Evolutionary conservation across 495 filamentous ascomycete genomes (phyloP).

Genomic region (Terfezia claveryi): DNA sequence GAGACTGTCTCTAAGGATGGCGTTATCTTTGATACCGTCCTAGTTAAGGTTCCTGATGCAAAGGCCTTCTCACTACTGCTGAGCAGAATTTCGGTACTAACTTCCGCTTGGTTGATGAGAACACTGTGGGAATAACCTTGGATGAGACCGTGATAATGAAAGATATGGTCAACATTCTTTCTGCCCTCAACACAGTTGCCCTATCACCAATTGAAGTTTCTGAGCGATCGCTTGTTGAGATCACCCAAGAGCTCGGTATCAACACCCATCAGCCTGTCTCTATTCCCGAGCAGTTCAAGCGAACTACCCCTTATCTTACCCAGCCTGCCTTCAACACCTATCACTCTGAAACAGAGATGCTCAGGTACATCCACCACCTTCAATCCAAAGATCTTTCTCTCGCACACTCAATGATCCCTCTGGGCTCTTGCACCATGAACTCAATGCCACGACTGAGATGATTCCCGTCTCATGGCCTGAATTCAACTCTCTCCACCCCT

Average conservation of each 20-base stretch:
- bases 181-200: slow-evolving; percentile 16
- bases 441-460: slow-evolving; percentile 92
- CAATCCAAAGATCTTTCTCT: slow-evolving; percentile 91
- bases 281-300: slow-evolving; percentile 39
- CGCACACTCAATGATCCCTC: slow-evolving; percentile 93
- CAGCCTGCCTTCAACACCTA: slow-evolving; percentile 95
- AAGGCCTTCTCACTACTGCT: slow-evolving; percentile 28
- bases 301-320: slow-evolving; percentile 56
- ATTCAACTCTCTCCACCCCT: slow-evolving; percentile 74
- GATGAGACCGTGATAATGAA: slow-evolving; percentile 48
- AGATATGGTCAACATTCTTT: slow-evolving; percentile 38
- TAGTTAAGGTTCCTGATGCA: slow-evolving; percentile 29
- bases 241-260: slow-evolving; percentile 28
- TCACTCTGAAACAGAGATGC: slow-evolving; percentile 88
- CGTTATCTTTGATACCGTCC: slow-evolving; percentile 62
- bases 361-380: slow-evolving; percentile 85
- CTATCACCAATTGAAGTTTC: background rate
- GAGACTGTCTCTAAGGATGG: slow-evolving; percentile 32
- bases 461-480: slow-evolving; percentile 66
- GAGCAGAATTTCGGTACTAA: slow-evolving; percentile 35
- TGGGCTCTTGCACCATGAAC: slow-evolving; percentile 99
- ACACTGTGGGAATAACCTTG: slow-evolving; percentile 43
- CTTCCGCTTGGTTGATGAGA: slow-evolving; percentile 37
- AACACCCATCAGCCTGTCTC: slow-evolving; percentile 13
- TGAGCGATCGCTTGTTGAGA: slow-evolving; percentile 5